Evolutionary conservation across 768 basidiomycete species (phyloP).

Genomic region (Mycena vulgaris): DNA sequence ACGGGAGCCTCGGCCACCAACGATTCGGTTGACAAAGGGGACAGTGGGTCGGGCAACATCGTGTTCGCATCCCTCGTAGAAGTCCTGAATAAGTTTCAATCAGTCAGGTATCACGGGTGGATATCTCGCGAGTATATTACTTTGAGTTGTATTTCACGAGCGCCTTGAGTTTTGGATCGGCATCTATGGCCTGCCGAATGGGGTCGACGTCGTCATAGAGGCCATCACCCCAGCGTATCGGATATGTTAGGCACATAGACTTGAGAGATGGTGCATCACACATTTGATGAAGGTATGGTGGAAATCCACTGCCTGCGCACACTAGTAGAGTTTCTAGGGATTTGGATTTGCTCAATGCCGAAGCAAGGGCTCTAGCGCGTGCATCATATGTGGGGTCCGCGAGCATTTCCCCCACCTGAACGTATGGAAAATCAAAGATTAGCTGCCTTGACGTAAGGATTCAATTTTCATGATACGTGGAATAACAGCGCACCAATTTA

Average conservation of each 20-base stretch:
- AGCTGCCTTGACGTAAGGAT: background rate
- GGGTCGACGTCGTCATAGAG: no score
- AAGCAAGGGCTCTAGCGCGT: slow-evolving; percentile 3
- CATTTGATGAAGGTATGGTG: background rate
- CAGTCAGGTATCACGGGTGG: no score
- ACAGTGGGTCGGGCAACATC: no score
- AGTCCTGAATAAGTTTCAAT: no score
- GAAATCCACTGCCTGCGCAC: background rate
- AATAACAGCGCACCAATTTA: background rate
- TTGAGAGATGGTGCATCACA: slow-evolving; percentile 6
- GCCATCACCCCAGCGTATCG: no score
- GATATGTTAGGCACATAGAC: background rate
- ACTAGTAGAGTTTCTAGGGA: background rate
- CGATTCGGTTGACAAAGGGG: no score
- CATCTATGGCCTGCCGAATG: background rate
- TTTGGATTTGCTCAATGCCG: background rate
- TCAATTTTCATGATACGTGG: background rate
- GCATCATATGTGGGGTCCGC: background rate
- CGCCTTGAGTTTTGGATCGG: background rate
- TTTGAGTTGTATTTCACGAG: background rate
- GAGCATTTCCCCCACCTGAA: no score
- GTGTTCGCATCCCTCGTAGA: no score
- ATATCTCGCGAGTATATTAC: no score
- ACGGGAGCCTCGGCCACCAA: background rate
- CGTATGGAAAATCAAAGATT: slow-evolving; percentile 13